A percentile compares a stretch with the other conserved stretches of the same genome.
Evolutionary conservation across 1,284 basidiomycete species (phyloP).

Genomic region (Trichosporon inkin): DNA sequence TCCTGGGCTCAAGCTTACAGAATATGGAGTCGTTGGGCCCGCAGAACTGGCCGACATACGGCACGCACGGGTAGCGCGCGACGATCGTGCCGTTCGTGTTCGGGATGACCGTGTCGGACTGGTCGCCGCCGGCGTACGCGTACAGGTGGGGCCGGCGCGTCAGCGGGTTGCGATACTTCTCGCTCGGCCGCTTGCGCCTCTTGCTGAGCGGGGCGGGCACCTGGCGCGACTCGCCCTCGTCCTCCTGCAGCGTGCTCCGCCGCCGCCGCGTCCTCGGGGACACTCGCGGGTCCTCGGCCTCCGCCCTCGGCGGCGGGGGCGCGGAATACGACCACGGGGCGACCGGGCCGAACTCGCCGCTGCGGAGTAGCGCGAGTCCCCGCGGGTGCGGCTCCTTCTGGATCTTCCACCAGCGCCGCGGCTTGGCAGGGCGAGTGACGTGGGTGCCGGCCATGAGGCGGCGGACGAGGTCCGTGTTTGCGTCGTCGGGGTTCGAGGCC

Average conservation of each 20-base stretch:
- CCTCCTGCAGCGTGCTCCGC: too few species aligned
- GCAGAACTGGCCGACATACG: conserved; percentile 92
- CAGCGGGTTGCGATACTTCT: conserved; percentile 1
- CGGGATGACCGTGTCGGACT: conserved; percentile 65
- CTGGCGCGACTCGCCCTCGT: background rate
- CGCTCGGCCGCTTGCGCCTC: conserved; percentile 3
- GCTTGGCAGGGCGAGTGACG: background rate
- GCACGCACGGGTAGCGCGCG: conserved; percentile 68
- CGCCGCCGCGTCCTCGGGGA: background rate
- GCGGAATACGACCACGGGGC: conserved; percentile 38
- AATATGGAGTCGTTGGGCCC: conserved; percentile 42
- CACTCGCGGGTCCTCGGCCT: background rate
- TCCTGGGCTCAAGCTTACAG: conserved; percentile 34
- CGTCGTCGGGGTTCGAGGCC: background rate
- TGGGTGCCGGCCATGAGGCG: background rate
- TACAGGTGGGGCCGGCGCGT: background rate
- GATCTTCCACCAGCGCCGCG: conserved; percentile 47
- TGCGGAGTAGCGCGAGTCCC: conserved; percentile 66
- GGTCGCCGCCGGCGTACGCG: conserved; percentile 1
- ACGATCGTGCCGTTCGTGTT: conserved; percentile 85
- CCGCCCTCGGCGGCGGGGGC: background rate
- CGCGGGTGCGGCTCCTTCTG: conserved; percentile 64
- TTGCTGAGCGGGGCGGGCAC: background rate
- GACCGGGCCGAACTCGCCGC: conserved; percentile 81
- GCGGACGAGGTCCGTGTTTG: background rate